These are phyloP conservation scores for Ophiognomonia clavigignenti-juglandacearum DNA, from an alignment of 2,329 filamentous ascomycete genomes.

Conservation along the genomic window DNA sequence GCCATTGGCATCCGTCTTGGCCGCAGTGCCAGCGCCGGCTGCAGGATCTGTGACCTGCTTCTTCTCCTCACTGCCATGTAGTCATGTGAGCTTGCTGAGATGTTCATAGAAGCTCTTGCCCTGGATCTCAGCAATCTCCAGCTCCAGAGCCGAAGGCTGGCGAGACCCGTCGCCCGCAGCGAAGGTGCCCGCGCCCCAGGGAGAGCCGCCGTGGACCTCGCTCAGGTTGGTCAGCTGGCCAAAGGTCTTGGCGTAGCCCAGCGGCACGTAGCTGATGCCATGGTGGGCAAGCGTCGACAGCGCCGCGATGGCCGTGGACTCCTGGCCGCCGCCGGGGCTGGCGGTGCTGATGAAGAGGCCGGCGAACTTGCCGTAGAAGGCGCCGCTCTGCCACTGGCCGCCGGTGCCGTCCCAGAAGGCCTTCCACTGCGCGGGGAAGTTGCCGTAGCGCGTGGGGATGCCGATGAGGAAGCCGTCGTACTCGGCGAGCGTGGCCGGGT, in stretches of 20 bases:
- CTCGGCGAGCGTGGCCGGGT: slow-evolving; percentile 54
- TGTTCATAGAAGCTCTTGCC: slow-evolving; percentile 79
- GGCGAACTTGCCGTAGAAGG: slow-evolving; percentile 81
- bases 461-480: slow-evolving; percentile 92
- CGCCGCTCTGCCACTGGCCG: slow-evolving; percentile 73
- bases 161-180: slow-evolving; percentile 74
- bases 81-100: slow-evolving; percentile 73
- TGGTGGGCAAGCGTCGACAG: slow-evolving; percentile 89
- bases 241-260: slow-evolving; percentile 85
- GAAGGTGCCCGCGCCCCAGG: slow-evolving; percentile 95
- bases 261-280: slow-evolving; percentile 92
- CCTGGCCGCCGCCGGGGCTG: slow-evolving; percentile 83
- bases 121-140: slow-evolving; percentile 75
- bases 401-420: slow-evolving; percentile 88
- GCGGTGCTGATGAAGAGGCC: slow-evolving; percentile 89
- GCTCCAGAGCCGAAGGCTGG: slow-evolving; percentile 70
- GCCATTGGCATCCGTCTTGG: slow-evolving; percentile 23
- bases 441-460: slow-evolving; percentile 93
- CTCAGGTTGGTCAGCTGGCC: slow-evolving; percentile 60
- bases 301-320: slow-evolving; percentile 74
- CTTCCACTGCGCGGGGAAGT: slow-evolving; percentile 97
- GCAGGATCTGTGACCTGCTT: neutral
- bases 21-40: neutral
- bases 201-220: slow-evolving; percentile 79
- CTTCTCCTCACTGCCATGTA: slow-evolving; percentile 53